These are phyloP conservation scores for Paramecium pentaurelia DNA, from an alignment of 73 alveolate species.

Conservation along the genomic window DNA sequence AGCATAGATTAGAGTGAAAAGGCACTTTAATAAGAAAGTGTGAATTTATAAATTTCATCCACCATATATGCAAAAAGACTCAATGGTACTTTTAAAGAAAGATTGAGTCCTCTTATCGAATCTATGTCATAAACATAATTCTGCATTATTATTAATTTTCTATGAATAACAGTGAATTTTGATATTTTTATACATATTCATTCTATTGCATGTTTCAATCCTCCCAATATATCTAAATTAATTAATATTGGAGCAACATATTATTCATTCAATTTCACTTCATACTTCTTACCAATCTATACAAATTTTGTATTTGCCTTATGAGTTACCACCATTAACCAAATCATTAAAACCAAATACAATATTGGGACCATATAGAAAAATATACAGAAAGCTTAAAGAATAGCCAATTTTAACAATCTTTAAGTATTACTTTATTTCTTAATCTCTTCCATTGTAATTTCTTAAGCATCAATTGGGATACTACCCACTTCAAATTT, in stretches of 20 bases:
- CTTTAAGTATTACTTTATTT: neutral
- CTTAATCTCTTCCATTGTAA: neutral
- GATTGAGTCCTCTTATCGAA: conserved; percentile 43
- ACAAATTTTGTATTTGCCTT: neutral
- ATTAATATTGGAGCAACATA: neutral
- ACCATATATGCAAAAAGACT: neutral
- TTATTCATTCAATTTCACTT: neutral
- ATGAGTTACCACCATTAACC: neutral
- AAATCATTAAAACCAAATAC: neutral
- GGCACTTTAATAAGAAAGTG: neutral
- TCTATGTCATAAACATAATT: conserved; percentile 48
- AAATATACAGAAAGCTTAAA: neutral
- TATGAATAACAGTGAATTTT: neutral
- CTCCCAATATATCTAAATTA: neutral
- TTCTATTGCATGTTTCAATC: neutral
- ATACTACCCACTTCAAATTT: neutral
- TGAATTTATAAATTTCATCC: conserved; percentile 24
- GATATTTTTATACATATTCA: neutral
- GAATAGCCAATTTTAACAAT: neutral
- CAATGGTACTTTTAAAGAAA: neutral
- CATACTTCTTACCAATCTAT: neutral
- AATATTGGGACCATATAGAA: neutral
- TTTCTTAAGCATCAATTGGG: neutral
- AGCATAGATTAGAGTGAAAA: neutral
- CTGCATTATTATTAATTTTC: neutral